Conservation (phyloP, 169 alveolate genomes). For the Plasmodium sp. region DNA sequence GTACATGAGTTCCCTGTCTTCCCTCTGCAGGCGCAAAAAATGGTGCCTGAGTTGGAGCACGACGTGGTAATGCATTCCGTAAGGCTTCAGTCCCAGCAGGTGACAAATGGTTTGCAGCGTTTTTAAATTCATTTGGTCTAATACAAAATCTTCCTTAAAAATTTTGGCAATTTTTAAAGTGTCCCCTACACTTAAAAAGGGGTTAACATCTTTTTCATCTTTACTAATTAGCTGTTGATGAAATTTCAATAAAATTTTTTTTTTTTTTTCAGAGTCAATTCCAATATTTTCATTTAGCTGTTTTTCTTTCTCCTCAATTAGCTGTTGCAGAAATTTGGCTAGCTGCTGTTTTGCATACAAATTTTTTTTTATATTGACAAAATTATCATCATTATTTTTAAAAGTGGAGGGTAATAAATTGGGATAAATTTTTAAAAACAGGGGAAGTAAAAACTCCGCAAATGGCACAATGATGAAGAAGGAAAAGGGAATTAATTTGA, state of each 20-base stretch:
- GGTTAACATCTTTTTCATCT: slow-evolving; percentile 84
- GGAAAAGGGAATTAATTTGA: slow-evolving; percentile 91
- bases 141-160: slow-evolving; percentile 88
- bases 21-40: slow-evolving; percentile 85
- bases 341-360: slow-evolving; percentile 90
- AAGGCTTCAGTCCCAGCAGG: slow-evolving; percentile 89
- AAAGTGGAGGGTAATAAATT: slow-evolving; percentile 92
- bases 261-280: slow-evolving; percentile 79
- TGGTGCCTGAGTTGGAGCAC: slow-evolving; percentile 90
- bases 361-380: slow-evolving; percentile 85
- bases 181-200: slow-evolving; percentile 82
- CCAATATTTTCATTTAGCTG: slow-evolving; percentile 80
- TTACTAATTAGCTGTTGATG: slow-evolving; percentile 86
- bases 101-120: slow-evolving; percentile 90
- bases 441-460: slow-evolving; percentile 90
- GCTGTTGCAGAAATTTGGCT: slow-evolving; percentile 90
- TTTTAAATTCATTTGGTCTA: slow-evolving; percentile 89
- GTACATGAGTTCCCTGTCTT: slow-evolving; percentile 89
- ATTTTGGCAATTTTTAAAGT: slow-evolving; percentile 86
- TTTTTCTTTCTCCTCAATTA: slow-evolving; percentile 80
- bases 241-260: slow-evolving; percentile 84
- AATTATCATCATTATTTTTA: slow-evolving; percentile 81
- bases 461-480: slow-evolving; percentile 90
- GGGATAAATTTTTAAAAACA: slow-evolving; percentile 90
- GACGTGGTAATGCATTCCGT: slow-evolving; percentile 87